Percentiles rank a stretch among this genome's conserved stretches.
phyloP scores from a whole-genome alignment of 495 filamentous ascomycete genomes.

The Penicillium verhagenii region DNA sequence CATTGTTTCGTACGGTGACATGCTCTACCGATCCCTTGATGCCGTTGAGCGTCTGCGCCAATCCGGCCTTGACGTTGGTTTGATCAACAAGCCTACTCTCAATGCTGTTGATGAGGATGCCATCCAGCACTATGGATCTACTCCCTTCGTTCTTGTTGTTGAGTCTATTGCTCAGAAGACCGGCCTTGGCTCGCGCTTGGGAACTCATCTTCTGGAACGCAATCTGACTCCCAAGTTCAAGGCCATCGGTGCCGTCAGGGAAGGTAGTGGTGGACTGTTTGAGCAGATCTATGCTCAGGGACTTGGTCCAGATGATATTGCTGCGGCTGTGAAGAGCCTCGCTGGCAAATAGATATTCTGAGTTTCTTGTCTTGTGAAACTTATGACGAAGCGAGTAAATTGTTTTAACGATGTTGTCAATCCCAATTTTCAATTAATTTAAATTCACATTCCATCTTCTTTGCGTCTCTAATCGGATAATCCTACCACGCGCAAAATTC shows the following conservation, averaged over 20 bases:
- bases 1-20: conserved; percentile 41
- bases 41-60: conserved; percentile 37
- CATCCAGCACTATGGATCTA: conserved; percentile 34
- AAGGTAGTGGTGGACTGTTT: conserved; percentile 38
- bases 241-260: conserved; percentile 35
- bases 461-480: too few species aligned
- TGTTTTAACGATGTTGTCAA: neutral
- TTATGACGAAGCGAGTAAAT: too few species aligned
- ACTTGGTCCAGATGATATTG: conserved; percentile 34
- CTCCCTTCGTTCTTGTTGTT: conserved; percentile 35
- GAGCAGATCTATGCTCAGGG: conserved; percentile 40
- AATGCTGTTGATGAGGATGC: conserved; percentile 41
- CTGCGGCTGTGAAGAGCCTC: conserved; percentile 27
- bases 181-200: conserved; percentile 39
- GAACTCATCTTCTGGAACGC: conserved; percentile 34
- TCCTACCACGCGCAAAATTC: too few species aligned
- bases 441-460: too few species aligned
- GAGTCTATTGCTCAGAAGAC: conserved; percentile 44
- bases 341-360: conserved; percentile 19
- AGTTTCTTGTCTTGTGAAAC: neutral
- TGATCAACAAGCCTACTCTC: conserved; percentile 43
- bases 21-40: conserved; percentile 42
- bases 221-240: conserved; percentile 37
- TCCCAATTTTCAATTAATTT: neutral
- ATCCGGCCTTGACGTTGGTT: conserved; percentile 33